Evolutionary conservation across 148 eudicot species (phyloP), one percentile per base, ranked within the genome.

Genomic region (Chenopodium suecicum): DNA sequence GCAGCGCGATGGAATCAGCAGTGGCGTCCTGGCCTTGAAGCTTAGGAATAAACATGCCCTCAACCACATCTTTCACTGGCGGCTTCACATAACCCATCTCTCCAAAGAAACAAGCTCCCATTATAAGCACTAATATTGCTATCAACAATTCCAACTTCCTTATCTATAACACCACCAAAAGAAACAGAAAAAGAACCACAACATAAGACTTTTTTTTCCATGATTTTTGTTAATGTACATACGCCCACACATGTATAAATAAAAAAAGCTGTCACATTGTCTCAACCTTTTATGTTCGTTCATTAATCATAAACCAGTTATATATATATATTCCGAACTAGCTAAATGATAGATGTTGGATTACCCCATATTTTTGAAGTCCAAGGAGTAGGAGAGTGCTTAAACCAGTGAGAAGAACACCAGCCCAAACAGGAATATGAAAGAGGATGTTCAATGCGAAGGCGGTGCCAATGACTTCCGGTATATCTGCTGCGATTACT

Each of bases 401-500:
- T 3, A 83, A 77, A 68, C 97, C 98, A 75, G 98, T 91, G 31
- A 87, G 76, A 20, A 95, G 92, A 73, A 95, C 98, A 78, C 98
- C 98, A 75, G 83, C 90, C 97, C 98, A 95, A 41, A 95, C 85
- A 72, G 97, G 98, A 60, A 93, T 89, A 23, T 88, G 82, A 76
- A 95, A 93, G 68, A 95, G 73, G 66, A 95, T 93, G 80, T 95
- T 89, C 22, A 95, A 86, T 0, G 97, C 95, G 84, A 93, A 95
- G 10, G 98, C 98, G 9, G 97, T 95, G 54, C 98, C 98, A 63
- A 95, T 91, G 54, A 95, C 98, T 92, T 96, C 98, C 23, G 98
- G 98, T 41, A 96, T 94, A 68, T 96, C 99, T 7, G 99, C 98
- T 32, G 98, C 94, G 48, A 94, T 92, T 41, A 96, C 99, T 54